phyloP scores from a whole-genome alignment of 306 rosid genomes.

The Crataegus laevigata region DNA sequence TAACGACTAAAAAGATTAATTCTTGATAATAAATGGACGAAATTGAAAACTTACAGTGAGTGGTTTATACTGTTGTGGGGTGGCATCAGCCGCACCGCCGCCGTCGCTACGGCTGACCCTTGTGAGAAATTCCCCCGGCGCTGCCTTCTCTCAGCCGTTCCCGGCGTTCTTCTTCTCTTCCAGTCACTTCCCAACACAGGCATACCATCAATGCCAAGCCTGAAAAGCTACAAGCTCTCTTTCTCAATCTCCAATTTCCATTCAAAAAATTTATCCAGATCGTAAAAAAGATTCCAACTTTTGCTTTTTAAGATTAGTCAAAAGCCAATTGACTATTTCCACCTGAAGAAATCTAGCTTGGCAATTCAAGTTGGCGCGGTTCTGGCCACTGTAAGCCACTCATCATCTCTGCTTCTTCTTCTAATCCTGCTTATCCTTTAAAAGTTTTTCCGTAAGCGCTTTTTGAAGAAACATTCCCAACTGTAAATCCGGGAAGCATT shows the following conservation, averaged over 20 bases:
- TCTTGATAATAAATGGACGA: not conserved
- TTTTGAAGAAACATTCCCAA: too few species aligned
- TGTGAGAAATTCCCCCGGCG: constrained; percentile 54
- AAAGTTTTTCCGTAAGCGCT: too few species aligned
- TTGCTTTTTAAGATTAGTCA: not conserved
- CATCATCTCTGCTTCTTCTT: not conserved
- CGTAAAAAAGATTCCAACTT: not conserved
- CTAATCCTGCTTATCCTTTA: not conserved
- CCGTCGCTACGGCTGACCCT: constrained; percentile 34
- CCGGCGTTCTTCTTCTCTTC: constrained; percentile 23
- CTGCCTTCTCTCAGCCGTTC: constrained; percentile 48
- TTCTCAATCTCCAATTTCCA: not conserved
- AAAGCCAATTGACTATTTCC: constrained; percentile 25
- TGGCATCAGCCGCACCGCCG: constrained; percentile 34
- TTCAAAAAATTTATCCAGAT: not conserved
- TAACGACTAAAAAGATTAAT: not conserved
- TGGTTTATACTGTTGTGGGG: constrained; percentile 29
- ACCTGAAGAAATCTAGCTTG: constrained; percentile 41
- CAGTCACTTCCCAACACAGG: constrained; percentile 28
- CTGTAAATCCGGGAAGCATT: too few species aligned
- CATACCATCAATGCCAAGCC: constrained; percentile 10
- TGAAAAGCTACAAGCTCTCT: constrained; percentile 15
- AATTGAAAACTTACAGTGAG: constrained; percentile 33
- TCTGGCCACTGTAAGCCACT: constrained; percentile 59
- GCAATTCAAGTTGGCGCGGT: constrained; percentile 60